Base-by-base conservation (phyloP, 2,329 filamentous ascomycete species). In the Pseudogymnoascus sp. region DNA sequence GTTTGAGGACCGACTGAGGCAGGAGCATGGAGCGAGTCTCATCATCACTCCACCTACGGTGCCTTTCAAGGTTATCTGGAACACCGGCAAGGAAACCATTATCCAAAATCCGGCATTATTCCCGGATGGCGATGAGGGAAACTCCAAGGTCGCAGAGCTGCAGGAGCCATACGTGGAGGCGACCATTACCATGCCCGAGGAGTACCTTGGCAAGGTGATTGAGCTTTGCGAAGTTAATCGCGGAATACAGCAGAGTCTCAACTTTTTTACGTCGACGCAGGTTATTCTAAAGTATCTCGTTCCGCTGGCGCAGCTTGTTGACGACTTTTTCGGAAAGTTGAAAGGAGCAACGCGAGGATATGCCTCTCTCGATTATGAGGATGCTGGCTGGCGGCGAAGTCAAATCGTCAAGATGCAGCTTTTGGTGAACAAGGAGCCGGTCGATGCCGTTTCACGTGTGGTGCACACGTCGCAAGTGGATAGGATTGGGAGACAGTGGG, bases 11-110 rank as follows among this genome's bases (percentile, higher is more conserved):
- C 89, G 94, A 1, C 77, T 99, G 60, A 86, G 91, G 43, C 91
- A 97, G 74, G 94, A 99, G 73, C 92, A 99, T 69, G 94, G 93
- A 4, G 89, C 90, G 2, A 94, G 86, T 69, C 91, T 99, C 71
- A 97, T 99, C 74, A 94, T 99, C 71, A 99, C 94, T 0, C 93
- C 96, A 37, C 94, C 94, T 0, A 93, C 90, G 0, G 94, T 99
- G 11, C 92, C 94, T 2, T 95, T 93, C 68, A 95, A 92, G 72
- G 82, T 97, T 6, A 74, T 90, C 8, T 94, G 87, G 81, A 81
- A 78, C 50, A 84, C 92, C 69, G 91, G 91, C n/a, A 83, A 76
- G 2, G 89, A 94, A 70, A 81, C 83, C 32, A 81, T 96, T 62
- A 85, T 97, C 65, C 87, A 89, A 62, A 97, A 94, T 69, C 93